A percentile compares a stretch with the other conserved stretches of the same genome.
These are phyloP conservation scores for Cocos nucifera DNA, from an alignment of 176 grass and related monocot species.

Conservation along the genomic window DNA sequence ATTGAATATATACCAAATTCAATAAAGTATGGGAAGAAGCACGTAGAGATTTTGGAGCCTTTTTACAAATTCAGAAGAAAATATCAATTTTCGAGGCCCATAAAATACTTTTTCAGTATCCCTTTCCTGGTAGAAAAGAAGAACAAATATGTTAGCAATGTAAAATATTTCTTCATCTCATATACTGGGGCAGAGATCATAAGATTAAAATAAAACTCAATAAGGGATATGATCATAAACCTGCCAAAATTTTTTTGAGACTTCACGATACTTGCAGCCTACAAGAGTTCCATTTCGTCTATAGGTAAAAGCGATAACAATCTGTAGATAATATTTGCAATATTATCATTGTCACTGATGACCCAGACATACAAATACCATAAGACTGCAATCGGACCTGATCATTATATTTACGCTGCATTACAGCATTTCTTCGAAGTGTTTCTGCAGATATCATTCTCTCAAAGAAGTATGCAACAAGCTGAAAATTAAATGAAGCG, in stretches of 20 bases:
- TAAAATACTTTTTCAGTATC: slow-evolving; percentile 84
- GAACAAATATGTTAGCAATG: slow-evolving; percentile 2
- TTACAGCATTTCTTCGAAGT: slow-evolving; percentile 59
- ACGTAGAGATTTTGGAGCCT: too few species aligned
- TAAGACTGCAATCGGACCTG: slow-evolving; percentile 31
- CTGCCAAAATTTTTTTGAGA: slow-evolving; percentile 75
- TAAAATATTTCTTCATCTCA: too few species aligned
- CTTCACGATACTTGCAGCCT: slow-evolving; percentile 81
- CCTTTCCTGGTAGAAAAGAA: slow-evolving; percentile 46
- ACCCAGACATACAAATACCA: background rate
- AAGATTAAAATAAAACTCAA: too few species aligned
- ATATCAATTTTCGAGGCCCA: too few species aligned
- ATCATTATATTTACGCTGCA: slow-evolving; percentile 37
- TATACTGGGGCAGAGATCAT: too few species aligned
- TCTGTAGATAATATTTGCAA: slow-evolving; percentile 29
- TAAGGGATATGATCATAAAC: slow-evolving; percentile 19
- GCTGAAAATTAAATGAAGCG: slow-evolving; percentile 41
- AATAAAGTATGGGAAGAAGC: too few species aligned
- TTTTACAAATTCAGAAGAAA: too few species aligned
- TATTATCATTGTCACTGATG: too few species aligned
- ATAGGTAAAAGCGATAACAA: slow-evolving; percentile 87
- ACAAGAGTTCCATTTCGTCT: slow-evolving; percentile 52
- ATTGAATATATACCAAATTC: too few species aligned
- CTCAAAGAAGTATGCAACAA: slow-evolving; percentile 59
- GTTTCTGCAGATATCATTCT: slow-evolving; percentile 74